Evolutionary conservation across 139 green algal genomes (phyloP), one percentile per base, ranked within the genome.

Genomic region (Eudorina sp.): DNA sequence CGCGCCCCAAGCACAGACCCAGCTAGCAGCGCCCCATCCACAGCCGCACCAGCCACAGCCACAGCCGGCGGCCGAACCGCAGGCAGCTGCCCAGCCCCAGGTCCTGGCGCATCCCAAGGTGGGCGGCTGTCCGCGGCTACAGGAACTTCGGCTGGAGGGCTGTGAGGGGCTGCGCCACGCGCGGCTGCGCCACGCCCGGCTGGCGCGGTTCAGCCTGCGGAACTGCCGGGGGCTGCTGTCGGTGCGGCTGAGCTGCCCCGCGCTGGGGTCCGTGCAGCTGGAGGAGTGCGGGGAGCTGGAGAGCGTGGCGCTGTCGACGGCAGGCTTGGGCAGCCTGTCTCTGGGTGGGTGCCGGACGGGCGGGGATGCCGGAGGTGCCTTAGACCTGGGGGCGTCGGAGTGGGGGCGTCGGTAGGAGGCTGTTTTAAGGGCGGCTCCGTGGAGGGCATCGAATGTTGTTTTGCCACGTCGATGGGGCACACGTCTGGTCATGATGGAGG

Each of bases 71-170:
- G 7, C 43, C 23, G 72, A 14, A 45, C 25, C 72, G 43, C 72
- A 41, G 72, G n/a, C 38, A 38, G 18, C 69, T 53, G 36, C 40
- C 55, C 55, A 25, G 78, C 19, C 9, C 34, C 55, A 60, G 78
- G 38, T 70, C 55, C 36, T 85, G 36, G 0, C 9, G 16, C 55
- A 85, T n/a, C 43, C 45, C 29, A 87, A 89, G 83, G 4, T 43
- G 3, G 86, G 88, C 25, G 86, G 83, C 51, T 58, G 83, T 6
- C 86, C 90, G 0, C 60, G 53, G 3, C 82, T 93, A 29, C 29
- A 58, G 0, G 27, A 89, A 64, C 91, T 96, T 55, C 84, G 85
- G 38, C 68, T 96, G 48, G 87, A 91, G 58, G 76, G 89, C 31
- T 95, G 92, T 48, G 92, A 94, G 13, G 87, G 84, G 8, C 83